These are phyloP conservation scores for Peronosclerospora sorghi DNA, from an alignment of 352 stramenopile species.

Conservation along the genomic window DNA sequence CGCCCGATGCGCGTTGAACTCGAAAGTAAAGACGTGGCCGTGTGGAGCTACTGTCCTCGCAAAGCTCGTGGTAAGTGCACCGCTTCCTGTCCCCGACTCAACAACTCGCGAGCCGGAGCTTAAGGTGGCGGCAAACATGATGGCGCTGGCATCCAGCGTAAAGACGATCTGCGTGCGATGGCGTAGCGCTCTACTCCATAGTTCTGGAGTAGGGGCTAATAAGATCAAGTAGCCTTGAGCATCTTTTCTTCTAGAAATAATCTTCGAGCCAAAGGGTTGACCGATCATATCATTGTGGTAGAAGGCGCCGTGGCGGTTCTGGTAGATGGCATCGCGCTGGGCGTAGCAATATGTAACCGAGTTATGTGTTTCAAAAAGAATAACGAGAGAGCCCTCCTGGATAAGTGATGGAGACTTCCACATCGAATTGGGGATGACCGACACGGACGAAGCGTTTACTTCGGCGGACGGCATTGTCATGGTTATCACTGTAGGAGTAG, in stretches of 20 bases:
- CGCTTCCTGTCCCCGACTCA: conserved; percentile 87
- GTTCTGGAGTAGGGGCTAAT: conserved; percentile 91
- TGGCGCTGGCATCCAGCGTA: conserved; percentile 89
- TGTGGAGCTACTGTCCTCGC: conserved; percentile 80
- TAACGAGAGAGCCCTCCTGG: conserved; percentile 87
- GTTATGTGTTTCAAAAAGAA: conserved; percentile 95
- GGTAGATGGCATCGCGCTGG: conserved; percentile 86
- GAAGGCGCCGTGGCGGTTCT: conserved; percentile 95
- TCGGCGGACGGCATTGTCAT: conserved; percentile 21
- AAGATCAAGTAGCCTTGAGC: conserved; percentile 88
- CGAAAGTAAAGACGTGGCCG: conserved; percentile 95
- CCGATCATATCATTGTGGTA: conserved; percentile 95
- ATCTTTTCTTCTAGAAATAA: conserved; percentile 56
- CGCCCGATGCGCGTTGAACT: conserved; percentile 94
- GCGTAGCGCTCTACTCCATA: conserved; percentile 90
- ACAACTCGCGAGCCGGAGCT: conserved; percentile 86
- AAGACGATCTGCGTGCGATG: conserved; percentile 97
- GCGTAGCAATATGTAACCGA: conserved; percentile 92
- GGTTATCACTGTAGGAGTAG: not conserved
- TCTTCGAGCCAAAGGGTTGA: conserved; percentile 73
- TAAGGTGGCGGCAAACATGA: conserved; percentile 87
- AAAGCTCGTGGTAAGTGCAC: conserved; percentile 89
- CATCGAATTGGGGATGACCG: conserved; percentile 50
- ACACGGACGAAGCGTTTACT: conserved; percentile 17
- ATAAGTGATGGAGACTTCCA: conserved; percentile 50